phyloP scores from a whole-genome alignment of 768 basidiomycete genomes.

The Tylopilus sp. region DNA sequence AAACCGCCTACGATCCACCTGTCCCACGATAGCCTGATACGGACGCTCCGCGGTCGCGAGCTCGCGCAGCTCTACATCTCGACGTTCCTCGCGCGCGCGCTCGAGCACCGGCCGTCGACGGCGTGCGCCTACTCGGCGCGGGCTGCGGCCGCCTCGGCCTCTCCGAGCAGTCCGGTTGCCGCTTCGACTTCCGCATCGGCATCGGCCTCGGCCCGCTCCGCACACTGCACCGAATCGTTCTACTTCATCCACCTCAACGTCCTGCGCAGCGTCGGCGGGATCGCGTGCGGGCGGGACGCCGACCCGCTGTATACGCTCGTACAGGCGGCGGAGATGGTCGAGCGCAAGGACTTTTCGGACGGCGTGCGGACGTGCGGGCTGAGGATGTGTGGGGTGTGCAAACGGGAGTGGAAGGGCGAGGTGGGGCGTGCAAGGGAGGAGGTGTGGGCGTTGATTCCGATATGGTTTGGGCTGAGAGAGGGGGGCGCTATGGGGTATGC shows the following conservation, averaged over 20 bases:
- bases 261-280: constrained; percentile 65
- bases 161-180: too few relatives aligned
- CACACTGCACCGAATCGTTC: constrained; percentile 61
- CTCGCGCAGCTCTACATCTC: constrained; percentile 59
- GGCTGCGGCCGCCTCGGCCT: constrained; percentile 9
- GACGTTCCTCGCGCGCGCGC: constrained; percentile 54
- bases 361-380: constrained; percentile 52
- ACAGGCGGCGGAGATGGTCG: constrained; percentile 71
- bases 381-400: constrained; percentile 50
- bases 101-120: constrained; percentile 48
- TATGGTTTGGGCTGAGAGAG: constrained; percentile 56
- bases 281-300: constrained; percentile 68
- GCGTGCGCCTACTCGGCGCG: constrained; percentile 44
- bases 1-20: constrained; percentile 24
- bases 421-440: constrained; percentile 50
- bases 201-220: constrained; percentile 7
- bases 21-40: constrained; percentile 37
- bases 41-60: constrained; percentile 63
- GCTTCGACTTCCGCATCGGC: too few relatives aligned
- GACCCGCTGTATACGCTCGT: constrained; percentile 68
- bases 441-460: constrained; percentile 59
- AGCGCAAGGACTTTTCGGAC: constrained; percentile 66
- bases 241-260: constrained; percentile 75
- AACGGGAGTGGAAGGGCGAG: constrained; percentile 43
- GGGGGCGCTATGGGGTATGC: constrained; percentile 3